A percentile compares a stretch with the other conserved stretches of the same genome.
phyloP scores from a whole-genome alignment of 2,329 filamentous ascomycete species.

The Hypoxylon sp. region DNA sequence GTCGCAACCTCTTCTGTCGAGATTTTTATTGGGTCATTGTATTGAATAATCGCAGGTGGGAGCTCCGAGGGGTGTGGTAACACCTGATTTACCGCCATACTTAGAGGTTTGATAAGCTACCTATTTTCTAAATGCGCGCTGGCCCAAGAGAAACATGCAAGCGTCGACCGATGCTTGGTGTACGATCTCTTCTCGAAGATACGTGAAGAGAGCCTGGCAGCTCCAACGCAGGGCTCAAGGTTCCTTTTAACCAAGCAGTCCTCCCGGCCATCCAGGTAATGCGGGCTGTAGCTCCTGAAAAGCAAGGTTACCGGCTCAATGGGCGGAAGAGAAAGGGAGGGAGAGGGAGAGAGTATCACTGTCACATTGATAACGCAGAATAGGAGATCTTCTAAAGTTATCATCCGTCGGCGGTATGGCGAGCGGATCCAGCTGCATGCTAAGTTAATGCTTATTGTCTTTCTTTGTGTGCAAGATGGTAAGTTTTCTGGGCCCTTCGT shows the following conservation, averaged over 20 bases:
- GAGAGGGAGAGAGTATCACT: constrained; percentile 28
- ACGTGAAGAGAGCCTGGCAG: background rate
- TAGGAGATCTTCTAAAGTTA: constrained; percentile 38
- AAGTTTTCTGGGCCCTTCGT: constrained; percentile 34
- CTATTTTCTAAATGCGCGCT: constrained; percentile 3
- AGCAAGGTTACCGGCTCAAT: constrained; percentile 25
- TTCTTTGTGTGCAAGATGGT: constrained; percentile 40
- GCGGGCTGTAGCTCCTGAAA: constrained; percentile 4
- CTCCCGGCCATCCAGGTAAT: constrained; percentile 22
- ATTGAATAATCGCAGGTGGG: constrained; percentile 10
- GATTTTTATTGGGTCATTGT: constrained; percentile 39
- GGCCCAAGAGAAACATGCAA: constrained; percentile 2
- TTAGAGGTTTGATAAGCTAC: constrained; percentile 18
- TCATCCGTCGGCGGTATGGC: constrained; percentile 45
- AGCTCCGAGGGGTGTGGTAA: constrained; percentile 27
- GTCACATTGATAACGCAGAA: constrained; percentile 37
- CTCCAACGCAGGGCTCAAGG: constrained; percentile 8
- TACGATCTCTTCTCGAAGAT: constrained; percentile 8
- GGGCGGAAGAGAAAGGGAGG: constrained; percentile 15
- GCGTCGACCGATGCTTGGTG: constrained; percentile 1
- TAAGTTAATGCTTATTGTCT: constrained; percentile 30
- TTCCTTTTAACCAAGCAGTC: constrained; percentile 31
- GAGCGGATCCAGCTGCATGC: constrained; percentile 44
- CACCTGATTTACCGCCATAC: constrained; percentile 39
- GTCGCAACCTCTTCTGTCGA: constrained; percentile 34